Evolutionary conservation across 805 yeast species (phyloP), one percentile per base, ranked within the genome.

Genomic region (Sugiyamaella qingdaonensis): DNA sequence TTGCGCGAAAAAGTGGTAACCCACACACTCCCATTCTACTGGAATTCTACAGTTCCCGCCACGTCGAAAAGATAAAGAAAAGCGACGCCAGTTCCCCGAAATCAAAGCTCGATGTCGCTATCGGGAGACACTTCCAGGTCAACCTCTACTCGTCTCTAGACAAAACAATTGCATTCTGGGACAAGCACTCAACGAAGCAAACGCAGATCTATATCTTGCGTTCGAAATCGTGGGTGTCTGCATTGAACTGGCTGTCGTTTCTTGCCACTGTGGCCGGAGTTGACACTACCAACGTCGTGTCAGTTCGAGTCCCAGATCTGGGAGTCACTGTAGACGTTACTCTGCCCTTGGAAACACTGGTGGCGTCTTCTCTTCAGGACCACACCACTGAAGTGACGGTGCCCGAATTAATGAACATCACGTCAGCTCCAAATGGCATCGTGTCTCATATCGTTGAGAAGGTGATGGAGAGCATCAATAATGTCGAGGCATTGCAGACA

Each of bases 71-170:
- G 41, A 35, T 24, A 51, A 64, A 35, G n/a, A 51, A 50, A 34
- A 45, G 13, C 56, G 58, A 21, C 14, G 21, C 41, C 4, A 37
- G 54, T 1, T 54, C 57, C 19, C 56, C 59, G 8, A 63, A 58
- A 39, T 60, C 61, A 49, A 63, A 60, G 42, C 49, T 68, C 37
- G 49, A 49, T 7, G 43, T 69, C 14, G 55, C 54, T 4, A 41
- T 61, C 2, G 58, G 69, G 49, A 57, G 54, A 2, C 35, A 57
- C 8, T 73, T 73, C 39, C 54, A 65, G 0, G 80, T 85, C 1
- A 73, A 70, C 21, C 73, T 88, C 39, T 87, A 84, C 62, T 87
- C 84, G 44, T 66, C 78, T 0, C 66, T 84, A 33, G 97, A 91
- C 62, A 84, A 87, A 61, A 78, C 94, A 0, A 73, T 91, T 10